A percentile compares a stretch with the other conserved stretches of the same genome.
These are phyloP conservation scores for Syzygium aqueum DNA, from an alignment of 345 rosid genomes.

Conservation along the genomic window DNA sequence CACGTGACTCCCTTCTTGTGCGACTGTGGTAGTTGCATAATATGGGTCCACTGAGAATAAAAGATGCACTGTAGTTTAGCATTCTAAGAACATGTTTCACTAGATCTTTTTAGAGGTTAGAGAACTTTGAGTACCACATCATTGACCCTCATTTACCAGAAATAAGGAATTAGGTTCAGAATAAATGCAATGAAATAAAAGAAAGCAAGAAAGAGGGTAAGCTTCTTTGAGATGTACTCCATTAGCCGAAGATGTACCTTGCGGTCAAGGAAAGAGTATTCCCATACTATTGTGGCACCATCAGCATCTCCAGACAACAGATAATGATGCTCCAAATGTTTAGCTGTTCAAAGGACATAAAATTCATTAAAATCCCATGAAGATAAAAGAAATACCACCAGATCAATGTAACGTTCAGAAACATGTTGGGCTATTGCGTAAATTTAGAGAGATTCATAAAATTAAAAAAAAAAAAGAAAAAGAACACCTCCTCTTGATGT, in stretches of 20 bases:
- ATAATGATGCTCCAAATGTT: slow-evolving; percentile 46
- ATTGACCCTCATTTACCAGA: background rate
- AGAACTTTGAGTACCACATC: background rate
- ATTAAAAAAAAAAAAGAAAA: too few species aligned
- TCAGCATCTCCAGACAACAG: slow-evolving; percentile 84
- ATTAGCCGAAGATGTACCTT: slow-evolving; percentile 26
- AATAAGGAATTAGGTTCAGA: background rate
- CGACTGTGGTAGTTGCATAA: slow-evolving; percentile 53
- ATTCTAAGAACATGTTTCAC: background rate
- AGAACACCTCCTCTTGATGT: background rate
- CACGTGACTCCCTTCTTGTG: slow-evolving; percentile 92
- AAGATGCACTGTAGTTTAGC: background rate
- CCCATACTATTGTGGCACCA: slow-evolving; percentile 72
- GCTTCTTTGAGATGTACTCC: background rate
- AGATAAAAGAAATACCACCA: background rate
- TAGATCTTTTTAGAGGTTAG: background rate
- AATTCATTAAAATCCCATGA: background rate
- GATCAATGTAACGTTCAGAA: background rate
- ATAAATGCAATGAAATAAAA: background rate
- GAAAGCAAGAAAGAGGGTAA: background rate
- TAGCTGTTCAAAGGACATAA: slow-evolving; percentile 27
- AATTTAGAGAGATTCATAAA: background rate
- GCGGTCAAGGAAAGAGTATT: slow-evolving; percentile 36
- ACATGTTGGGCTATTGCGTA: background rate
- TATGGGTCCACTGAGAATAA: slow-evolving; percentile 60